A percentile compares a stretch with the other conserved stretches of the same genome.
Conservation (phyloP, 2,329 filamentous ascomycete species). For the Alternaria sp. region DNA sequence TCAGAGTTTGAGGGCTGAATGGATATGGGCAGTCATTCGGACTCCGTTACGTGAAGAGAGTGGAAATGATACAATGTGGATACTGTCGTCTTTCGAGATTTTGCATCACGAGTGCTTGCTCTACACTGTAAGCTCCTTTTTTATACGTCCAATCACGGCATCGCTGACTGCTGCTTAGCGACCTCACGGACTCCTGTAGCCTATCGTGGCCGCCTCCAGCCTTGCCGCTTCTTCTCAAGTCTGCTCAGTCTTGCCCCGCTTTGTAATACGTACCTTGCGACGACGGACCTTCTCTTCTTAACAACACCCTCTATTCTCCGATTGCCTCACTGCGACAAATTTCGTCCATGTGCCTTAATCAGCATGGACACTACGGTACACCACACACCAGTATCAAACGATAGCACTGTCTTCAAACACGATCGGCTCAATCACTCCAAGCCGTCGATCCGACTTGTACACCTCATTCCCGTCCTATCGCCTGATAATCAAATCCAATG, state of each 20-base stretch:
- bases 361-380: neutral
- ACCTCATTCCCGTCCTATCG: neutral
- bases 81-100: neutral
- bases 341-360: neutral
- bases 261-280: neutral
- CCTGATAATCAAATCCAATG: neutral
- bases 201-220: neutral
- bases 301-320: neutral
- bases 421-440: neutral
- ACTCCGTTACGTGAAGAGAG: neutral
- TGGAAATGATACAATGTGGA: neutral
- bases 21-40: too few species aligned
- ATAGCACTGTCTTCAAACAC: neutral
- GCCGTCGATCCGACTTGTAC: slow-evolving; percentile 5
- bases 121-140: neutral
- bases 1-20: slow-evolving; percentile 44
- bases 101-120: neutral
- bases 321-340: neutral
- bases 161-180: neutral
- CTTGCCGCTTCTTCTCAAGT: neutral
- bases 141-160: neutral
- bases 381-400: neutral
- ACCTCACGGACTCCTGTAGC: neutral
- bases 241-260: neutral
- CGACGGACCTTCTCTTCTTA: neutral